Evolutionary conservation across 768 basidiomycete genomes (phyloP), one percentile per base, ranked within the genome.

Genomic region (Tricholoma flavovirens): DNA sequence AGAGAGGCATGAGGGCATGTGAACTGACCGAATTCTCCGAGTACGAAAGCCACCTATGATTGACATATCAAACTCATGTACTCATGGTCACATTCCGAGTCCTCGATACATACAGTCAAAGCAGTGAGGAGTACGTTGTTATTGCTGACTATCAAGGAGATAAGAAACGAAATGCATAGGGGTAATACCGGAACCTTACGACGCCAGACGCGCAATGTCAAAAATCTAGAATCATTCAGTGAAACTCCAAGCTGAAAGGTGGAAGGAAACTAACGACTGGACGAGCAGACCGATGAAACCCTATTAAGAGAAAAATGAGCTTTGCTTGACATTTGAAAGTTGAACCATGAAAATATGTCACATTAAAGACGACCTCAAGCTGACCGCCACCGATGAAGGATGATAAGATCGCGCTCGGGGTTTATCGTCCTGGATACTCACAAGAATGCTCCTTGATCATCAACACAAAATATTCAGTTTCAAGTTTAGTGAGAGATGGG

Each of bases 341-440:
- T 9, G 36, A 42, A 10, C 24, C 36, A n/a, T 35, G 5, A 36
- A 19, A 19, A 19, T 22, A 61, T 26, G 73, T 56, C 59, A 80
- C 82, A 60, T 81, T 83, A 65, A 82, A 82, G 33, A 83, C 62
- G 11, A 83, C 81, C 67, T 83, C 82, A 19, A 80, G 74, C 81
- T 82, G 35, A 48, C 29, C 26, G n/a, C 11, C 15, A 53, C 12
- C 4, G 24, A 5, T 33, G 9, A 17, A 59, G 12, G 50, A 51
- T 26, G 50, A 51, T 26, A 36, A 35, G 17, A 51, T 29, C 26
- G 4, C 10, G 8, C 21, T 19, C 30, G 19, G n/a, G 3, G 9
- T 17, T 33, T 12, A 29, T 33, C 22, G 33, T 64, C 75, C 55
- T 62, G 12, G 11, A 45, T 45, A 45, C 43, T 4, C 22, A 79